Conservation (phyloP, 208 protist genomes). For the Tritrichomonas musculus region DNA sequence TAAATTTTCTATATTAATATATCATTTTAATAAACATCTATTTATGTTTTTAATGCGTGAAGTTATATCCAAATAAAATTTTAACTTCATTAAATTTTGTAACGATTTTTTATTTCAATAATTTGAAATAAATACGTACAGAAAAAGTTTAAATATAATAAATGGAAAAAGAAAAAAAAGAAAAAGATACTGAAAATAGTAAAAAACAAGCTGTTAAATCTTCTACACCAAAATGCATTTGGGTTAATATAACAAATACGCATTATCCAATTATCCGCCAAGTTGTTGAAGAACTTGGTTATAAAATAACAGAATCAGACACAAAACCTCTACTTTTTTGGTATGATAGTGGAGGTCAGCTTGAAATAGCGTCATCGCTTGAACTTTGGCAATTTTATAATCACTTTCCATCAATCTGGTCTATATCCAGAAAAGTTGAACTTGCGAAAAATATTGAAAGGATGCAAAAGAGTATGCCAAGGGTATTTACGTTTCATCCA, state of each 20-base stretch:
- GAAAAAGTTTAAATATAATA: too few relatives aligned
- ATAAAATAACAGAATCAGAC: constrained; percentile 1
- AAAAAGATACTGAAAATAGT: too few relatives aligned
- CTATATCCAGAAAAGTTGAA: constrained; percentile 19
- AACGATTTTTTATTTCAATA: too few relatives aligned
- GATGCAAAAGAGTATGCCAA: not conserved
- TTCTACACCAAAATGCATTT: not conserved
- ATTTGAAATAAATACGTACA: too few relatives aligned
- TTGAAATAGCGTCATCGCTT: not conserved
- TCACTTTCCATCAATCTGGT: not conserved
- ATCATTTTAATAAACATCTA: too few relatives aligned
- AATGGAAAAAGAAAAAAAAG: too few relatives aligned
- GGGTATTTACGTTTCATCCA: not conserved
- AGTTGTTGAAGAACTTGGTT: not conserved
- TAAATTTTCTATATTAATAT: too few relatives aligned
- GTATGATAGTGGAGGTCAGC: not conserved
- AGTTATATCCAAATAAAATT: too few relatives aligned
- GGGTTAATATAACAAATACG: not conserved
- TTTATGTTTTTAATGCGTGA: too few relatives aligned
- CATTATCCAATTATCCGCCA: not conserved
- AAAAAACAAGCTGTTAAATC: too few relatives aligned
- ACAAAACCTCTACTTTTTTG: constrained; percentile 26
- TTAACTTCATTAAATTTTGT: too few relatives aligned
- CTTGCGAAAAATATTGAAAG: not conserved
- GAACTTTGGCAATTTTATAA: not conserved